Evolutionary conservation across 495 filamentous ascomycete genomes (phyloP).

Genomic region (Xylaria grammica): DNA sequence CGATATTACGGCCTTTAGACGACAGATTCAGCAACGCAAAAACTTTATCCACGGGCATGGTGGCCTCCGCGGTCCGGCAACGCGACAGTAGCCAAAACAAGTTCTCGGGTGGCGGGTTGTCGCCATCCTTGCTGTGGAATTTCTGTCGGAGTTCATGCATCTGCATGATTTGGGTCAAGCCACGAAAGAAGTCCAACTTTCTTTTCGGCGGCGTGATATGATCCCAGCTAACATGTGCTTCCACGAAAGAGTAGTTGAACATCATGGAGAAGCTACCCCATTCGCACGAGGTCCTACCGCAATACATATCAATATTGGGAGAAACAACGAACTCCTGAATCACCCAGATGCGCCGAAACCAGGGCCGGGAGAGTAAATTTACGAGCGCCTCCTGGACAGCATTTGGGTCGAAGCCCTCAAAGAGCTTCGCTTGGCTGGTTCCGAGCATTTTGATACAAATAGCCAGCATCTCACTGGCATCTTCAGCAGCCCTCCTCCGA

Average conservation of each 20-base stretch:
- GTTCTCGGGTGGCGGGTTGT: background rate
- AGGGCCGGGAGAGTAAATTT: background rate
- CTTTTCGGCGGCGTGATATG: background rate
- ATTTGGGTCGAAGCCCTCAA: background rate
- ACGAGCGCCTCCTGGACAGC: background rate
- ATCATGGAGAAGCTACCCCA: background rate
- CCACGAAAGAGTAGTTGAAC: background rate
- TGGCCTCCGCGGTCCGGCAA: background rate
- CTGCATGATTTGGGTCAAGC: background rate
- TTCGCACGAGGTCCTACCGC: background rate
- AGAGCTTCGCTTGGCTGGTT: background rate
- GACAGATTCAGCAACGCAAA: background rate
- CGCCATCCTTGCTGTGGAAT: background rate
- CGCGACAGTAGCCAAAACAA: background rate
- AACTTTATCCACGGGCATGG: background rate
- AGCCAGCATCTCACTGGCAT: background rate
- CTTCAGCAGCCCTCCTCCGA: background rate
- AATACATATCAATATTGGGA: background rate
- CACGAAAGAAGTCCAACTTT: background rate
- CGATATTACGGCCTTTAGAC: background rate
- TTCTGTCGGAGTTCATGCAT: background rate
- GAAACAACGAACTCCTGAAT: conserved; percentile 12
- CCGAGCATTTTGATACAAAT: background rate
- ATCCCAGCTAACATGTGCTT: background rate
- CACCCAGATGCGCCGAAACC: conserved; percentile 3